Evolutionary conservation across 495 filamentous ascomycete genomes (phyloP), one percentile per base, ranked within the genome.

Genomic region (Zalerion maritima): DNA sequence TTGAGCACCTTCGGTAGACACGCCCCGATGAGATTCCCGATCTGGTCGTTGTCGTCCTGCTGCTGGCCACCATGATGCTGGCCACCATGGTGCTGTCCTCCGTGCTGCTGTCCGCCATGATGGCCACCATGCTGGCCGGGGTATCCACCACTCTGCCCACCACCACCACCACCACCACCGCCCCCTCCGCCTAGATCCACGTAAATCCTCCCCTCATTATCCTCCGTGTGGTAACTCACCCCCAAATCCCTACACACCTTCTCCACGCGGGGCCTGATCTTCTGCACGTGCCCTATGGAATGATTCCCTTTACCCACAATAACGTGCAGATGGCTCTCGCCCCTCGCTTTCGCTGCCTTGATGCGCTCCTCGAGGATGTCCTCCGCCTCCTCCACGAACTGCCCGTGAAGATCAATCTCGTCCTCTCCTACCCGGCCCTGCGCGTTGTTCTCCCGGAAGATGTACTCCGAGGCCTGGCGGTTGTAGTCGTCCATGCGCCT

Each of bases 251-350:
- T 67, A 49, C 84, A 93, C 26, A 96, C 55, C 41, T 79, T 61
- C 53, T 94, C 86, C 11, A 96, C 86, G 16, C 75, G 62, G 4
- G 89, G 89, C 52, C 86, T 94, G 46, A 97, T 71, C 59, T 89
- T 94, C 47, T 89, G 77, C 24, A 94, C 63, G 41, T 81, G 74
- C 34, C 72, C 63, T 2, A 50, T 58, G 16, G 73, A 81, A 55
- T 97, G 91, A 52, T 87, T 89, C 2, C 89, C 89, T 55, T 82
- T 93, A 24, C 89, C 89, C 14, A 96, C 91, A 47, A 97, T 94
- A 27, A 54, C 54, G 29, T 49, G 47, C 24, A 97, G 54, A 60
- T 87, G 78, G 6, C 54, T 69, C 55, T 91, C 77, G 0, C 80
- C 79, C 28, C 71, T 62, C 21, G 62, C 38, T 43, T 67, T 71